Base-by-base conservation (phyloP, 2,329 filamentous ascomycete species). In the Ramularia collo-cygni region DNA sequence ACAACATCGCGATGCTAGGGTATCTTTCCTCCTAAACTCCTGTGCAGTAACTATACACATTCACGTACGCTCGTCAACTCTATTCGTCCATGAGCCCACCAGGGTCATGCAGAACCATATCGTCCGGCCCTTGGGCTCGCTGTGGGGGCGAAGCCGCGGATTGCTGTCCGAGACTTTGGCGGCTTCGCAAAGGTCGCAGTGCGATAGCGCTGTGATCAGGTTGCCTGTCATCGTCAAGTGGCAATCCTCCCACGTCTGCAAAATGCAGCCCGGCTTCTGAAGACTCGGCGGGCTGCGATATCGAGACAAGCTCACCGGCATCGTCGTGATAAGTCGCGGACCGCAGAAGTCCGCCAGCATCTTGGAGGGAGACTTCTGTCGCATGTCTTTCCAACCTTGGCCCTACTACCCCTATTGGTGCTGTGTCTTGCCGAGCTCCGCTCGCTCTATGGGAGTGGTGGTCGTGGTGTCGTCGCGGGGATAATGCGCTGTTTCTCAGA, bases 291-390 rank as follows among this genome's bases (percentile, higher is more conserved):
- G 21, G 5, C 31, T 35, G 30, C 9, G 31, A 21, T 41, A 12
- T 27, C 8, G 26, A 26, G 8, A 21, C 18, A 8, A 19, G 15
- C 16, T 13, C 12, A 9, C 19, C 13, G 24, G 8, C 28, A 21
- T 28, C 27, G 21, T 13, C 8, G 27, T 8, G 17, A 16, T 10
- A n/a, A 26, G 14, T 9, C 33, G 6, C 21, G 21, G 21, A 24
- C 8, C 7, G 34, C n/a, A 58, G 38, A 8, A 60, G 42, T 7
- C 59, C 59, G 8, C 58, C 58, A 4, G 53, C 52, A 38, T 62
- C 59, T 41, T 61, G 58, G 4, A 61, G 37, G 16, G 51, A 57
- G 3, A 56, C 34, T 7, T 52, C 43, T 8, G 48, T 59, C 38
- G 54, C 51, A n/a, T 48, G 43, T 17, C 54, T 46, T 38, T 54